phyloP scores from a whole-genome alignment of 176 grass and related monocot species.

The Raddia guianensis region DNA sequence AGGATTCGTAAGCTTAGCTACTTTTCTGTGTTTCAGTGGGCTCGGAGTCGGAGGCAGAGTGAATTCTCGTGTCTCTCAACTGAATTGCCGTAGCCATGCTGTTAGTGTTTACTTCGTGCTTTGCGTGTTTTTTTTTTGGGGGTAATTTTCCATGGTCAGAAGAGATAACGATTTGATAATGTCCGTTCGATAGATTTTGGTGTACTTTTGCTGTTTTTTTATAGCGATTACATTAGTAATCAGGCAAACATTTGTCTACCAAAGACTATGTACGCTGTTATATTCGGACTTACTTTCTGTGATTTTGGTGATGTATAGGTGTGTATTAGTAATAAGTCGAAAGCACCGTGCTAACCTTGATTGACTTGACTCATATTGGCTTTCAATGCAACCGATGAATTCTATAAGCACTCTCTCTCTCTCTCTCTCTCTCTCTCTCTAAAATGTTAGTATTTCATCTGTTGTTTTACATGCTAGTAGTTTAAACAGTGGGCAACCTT shows the following conservation, averaged over 20 bases:
- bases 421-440: not conserved
- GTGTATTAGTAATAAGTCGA: not conserved
- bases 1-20: slow-evolving; percentile 69
- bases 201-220: not conserved
- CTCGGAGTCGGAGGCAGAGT: not conserved
- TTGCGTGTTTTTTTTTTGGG: not conserved
- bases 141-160: not conserved
- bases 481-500: not conserved
- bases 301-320: not conserved
- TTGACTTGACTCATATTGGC: not conserved
- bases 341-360: not conserved
- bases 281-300: not conserved
- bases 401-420: not conserved
- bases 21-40: not conserved
- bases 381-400: not conserved
- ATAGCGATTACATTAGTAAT: not conserved
- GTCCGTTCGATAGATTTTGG: not conserved
- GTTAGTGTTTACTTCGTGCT: not conserved
- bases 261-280: not conserved
- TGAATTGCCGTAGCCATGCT: not conserved
- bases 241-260: not conserved
- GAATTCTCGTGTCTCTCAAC: not conserved
- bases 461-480: not conserved
- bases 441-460: not conserved
- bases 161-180: not conserved